These are phyloP conservation scores for Penicillium sp. DNA, from an alignment of 2,329 filamentous ascomycete genomes.

Conservation along the genomic window DNA sequence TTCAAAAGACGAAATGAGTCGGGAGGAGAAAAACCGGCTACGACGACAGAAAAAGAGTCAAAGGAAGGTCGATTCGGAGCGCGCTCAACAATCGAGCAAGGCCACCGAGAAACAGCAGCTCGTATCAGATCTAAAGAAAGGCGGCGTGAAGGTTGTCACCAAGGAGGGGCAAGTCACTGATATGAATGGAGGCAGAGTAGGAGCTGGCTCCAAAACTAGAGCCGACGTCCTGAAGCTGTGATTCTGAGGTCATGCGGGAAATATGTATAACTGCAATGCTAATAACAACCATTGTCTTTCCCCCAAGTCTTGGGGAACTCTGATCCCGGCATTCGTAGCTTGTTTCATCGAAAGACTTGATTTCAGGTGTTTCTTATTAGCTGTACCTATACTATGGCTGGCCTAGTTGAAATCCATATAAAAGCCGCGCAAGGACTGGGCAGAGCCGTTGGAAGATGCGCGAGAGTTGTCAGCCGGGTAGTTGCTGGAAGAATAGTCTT, in stretches of 20 bases:
- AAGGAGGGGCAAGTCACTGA: slow-evolving; percentile 82
- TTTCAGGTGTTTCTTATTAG: too few species aligned
- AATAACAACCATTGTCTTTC: too few species aligned
- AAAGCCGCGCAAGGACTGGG: too few species aligned
- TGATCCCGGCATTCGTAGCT: too few species aligned
- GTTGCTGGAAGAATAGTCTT: too few species aligned
- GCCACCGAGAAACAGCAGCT: slow-evolving; percentile 52
- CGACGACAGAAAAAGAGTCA: slow-evolving; percentile 79
- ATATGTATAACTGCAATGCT: slow-evolving; percentile 1
- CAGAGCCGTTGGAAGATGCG: too few species aligned
- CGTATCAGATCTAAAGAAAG: slow-evolving; percentile 70
- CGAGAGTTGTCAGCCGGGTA: too few species aligned
- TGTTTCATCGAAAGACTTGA: too few species aligned
- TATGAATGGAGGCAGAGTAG: slow-evolving; percentile 75
- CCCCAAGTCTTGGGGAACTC: too few species aligned
- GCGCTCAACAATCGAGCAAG: slow-evolving; percentile 46
- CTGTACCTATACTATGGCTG: too few species aligned
- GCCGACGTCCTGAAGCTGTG: slow-evolving; percentile 38
- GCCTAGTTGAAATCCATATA: too few species aligned
- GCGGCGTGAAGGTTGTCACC: slow-evolving; percentile 86
- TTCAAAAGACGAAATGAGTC: slow-evolving; percentile 78
- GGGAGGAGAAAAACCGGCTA: slow-evolving; percentile 76
- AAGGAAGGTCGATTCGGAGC: slow-evolving; percentile 58
- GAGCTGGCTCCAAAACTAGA: slow-evolving; percentile 22
- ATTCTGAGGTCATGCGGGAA: slow-evolving; percentile 2